Evolutionary conservation across 345 rosid species (phyloP).

Genomic region (Bruguiera parviflora): DNA sequence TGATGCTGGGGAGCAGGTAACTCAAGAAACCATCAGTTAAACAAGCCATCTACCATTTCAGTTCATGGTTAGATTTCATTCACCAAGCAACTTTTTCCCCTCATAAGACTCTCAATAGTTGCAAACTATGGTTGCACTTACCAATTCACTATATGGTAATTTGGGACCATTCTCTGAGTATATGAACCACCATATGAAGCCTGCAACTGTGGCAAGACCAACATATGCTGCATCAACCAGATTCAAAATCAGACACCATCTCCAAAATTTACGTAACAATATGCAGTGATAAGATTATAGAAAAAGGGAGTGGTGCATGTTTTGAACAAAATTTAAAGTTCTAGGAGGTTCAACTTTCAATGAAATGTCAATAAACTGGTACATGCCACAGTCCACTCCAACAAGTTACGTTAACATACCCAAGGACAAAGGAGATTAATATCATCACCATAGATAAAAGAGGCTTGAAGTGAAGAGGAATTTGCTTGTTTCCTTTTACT

Average conservation of each 20-base stretch:
- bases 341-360: background rate
- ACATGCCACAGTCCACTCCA: background rate
- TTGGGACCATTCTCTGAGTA: slow-evolving; percentile 85
- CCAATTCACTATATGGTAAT: slow-evolving; percentile 84
- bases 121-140: slow-evolving; percentile 30
- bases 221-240: slow-evolving; percentile 74
- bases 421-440: no score
- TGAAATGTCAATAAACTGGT: background rate
- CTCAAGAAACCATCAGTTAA: background rate
- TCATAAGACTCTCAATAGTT: background rate
- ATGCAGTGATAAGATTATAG: background rate
- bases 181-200: slow-evolving; percentile 96
- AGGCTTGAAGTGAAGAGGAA: no score
- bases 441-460: no score
- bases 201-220: slow-evolving; percentile 97
- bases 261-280: background rate
- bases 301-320: no score
- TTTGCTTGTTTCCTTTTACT: no score
- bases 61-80: background rate
- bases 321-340: background rate
- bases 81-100: background rate
- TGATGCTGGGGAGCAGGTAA: background rate
- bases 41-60: background rate
- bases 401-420: no score
- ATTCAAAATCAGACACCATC: slow-evolving; percentile 3